Evolutionary conservation across 495 filamentous ascomycete genomes (phyloP).

Genomic region (Hyaloscypha bicolor): DNA sequence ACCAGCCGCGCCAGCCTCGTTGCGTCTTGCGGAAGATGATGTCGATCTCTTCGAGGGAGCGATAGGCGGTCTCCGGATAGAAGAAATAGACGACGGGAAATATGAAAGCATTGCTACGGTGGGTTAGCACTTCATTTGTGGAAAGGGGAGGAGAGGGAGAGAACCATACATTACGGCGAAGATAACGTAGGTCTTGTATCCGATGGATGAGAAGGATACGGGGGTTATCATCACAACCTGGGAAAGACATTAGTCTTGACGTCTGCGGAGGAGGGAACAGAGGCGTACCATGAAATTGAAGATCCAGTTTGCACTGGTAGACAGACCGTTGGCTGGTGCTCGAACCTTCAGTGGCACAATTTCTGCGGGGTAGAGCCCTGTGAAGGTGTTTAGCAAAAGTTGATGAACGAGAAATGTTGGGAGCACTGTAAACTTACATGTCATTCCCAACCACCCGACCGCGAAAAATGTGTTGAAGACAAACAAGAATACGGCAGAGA

Average conservation of each 20-base stretch:
- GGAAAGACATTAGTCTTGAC: conserved; percentile 45
- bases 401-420: not conserved
- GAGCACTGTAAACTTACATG: conserved; percentile 40
- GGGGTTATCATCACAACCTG: conserved; percentile 70
- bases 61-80: conserved; percentile 75
- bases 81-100: conserved; percentile 73
- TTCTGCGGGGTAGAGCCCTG: conserved; percentile 70
- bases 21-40: conserved; percentile 69
- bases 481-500: conserved; percentile 63
- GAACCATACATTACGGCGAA: conserved; percentile 64
- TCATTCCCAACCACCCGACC: conserved; percentile 77
- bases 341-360: conserved; percentile 73
- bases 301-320: conserved; percentile 62
- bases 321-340: conserved; percentile 72
- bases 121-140: not conserved
- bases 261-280: conserved; percentile 41
- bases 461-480: conserved; percentile 79
- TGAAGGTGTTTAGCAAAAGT: not conserved
- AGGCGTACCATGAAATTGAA: conserved; percentile 49
- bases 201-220: conserved; percentile 65
- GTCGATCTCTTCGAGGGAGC: conserved; percentile 77
- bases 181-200: conserved; percentile 75
- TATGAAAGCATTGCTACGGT: conserved; percentile 61
- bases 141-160: conserved; percentile 27
- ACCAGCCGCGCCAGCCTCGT: conserved; percentile 39